Evolutionary conservation across 164 flowering plant species (phyloP).

Genomic region (Chloranthus sessilifolius): DNA sequence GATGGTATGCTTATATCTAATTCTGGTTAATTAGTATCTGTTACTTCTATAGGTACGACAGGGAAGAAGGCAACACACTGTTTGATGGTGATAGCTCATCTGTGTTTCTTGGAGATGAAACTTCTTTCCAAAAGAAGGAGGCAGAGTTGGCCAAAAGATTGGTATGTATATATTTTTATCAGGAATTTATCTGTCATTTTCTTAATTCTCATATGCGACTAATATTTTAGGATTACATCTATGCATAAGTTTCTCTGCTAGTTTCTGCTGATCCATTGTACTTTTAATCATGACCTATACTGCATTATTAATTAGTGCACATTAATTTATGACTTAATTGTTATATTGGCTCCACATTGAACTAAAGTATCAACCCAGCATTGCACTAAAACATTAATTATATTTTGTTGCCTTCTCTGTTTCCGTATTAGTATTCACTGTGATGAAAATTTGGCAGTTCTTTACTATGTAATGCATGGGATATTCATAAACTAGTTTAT

Average conservation of each 20-base stretch:
- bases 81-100: conserved; percentile 71
- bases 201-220: background rate
- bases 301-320: too few relatives aligned
- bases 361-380: too few relatives aligned
- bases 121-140: conserved; percentile 79
- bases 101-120: conserved; percentile 71
- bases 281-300: background rate
- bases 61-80: conserved; percentile 78
- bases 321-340: too few relatives aligned
- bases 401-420: too few relatives aligned
- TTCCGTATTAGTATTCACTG: too few relatives aligned
- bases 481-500: too few relatives aligned
- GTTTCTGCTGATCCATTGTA: background rate
- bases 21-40: too few relatives aligned
- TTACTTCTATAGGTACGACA: conserved; percentile 84
- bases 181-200: background rate
- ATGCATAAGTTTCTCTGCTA: background rate
- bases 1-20: too few relatives aligned
- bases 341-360: too few relatives aligned
- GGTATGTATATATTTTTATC: conserved; percentile 44
- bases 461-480: too few relatives aligned
- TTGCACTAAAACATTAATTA: too few relatives aligned
- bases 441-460: too few relatives aligned
- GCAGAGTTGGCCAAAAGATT: conserved; percentile 78
- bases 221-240: background rate